Conservation (phyloP, 2,329 filamentous ascomycete species). For the Cladophialophora carrionii region DNA sequence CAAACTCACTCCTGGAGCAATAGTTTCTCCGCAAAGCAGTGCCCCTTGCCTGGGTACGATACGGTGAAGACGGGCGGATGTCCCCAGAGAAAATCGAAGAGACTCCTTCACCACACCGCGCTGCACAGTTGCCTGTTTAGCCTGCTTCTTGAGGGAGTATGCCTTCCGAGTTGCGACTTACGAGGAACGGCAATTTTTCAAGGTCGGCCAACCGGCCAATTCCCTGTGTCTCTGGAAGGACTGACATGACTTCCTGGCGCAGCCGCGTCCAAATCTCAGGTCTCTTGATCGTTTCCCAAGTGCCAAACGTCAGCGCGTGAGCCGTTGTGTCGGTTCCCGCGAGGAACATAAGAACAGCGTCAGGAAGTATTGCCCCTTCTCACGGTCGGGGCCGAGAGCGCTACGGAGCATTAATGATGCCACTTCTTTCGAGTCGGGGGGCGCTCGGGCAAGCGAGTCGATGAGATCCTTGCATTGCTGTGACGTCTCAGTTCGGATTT, state of each 20-base stretch:
- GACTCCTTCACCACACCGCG: constrained; percentile 24
- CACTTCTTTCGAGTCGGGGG: constrained; percentile 18
- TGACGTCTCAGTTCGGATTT: constrained; percentile 20
- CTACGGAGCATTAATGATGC: constrained; percentile 39
- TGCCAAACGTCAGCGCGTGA: constrained; percentile 38
- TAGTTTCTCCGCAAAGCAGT: constrained; percentile 14
- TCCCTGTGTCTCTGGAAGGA: constrained; percentile 5
- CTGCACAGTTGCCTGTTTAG: constrained; percentile 1
- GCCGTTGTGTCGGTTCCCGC: constrained; percentile 43
- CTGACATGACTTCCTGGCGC: constrained; percentile 20
- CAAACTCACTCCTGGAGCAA: constrained; percentile 15
- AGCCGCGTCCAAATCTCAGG: constrained; percentile 16
- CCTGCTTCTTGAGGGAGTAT: no score
- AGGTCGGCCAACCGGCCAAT: constrained; percentile 13
- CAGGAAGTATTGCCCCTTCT: constrained; percentile 41
- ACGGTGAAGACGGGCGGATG: constrained; percentile 15
- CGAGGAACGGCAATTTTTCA: constrained; percentile 21
- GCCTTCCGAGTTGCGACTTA: not conserved
- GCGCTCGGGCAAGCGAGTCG: constrained; percentile 14
- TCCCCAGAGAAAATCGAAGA: constrained; percentile 21
- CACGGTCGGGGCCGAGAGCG: constrained; percentile 38
- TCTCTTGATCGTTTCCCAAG: constrained; percentile 40
- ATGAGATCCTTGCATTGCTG: constrained; percentile 19
- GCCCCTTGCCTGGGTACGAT: constrained; percentile 19
- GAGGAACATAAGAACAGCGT: constrained; percentile 41